These are phyloP conservation scores for Castanopsis chinensis DNA, from an alignment of 306 rosid genomes.

Conservation along the genomic window DNA sequence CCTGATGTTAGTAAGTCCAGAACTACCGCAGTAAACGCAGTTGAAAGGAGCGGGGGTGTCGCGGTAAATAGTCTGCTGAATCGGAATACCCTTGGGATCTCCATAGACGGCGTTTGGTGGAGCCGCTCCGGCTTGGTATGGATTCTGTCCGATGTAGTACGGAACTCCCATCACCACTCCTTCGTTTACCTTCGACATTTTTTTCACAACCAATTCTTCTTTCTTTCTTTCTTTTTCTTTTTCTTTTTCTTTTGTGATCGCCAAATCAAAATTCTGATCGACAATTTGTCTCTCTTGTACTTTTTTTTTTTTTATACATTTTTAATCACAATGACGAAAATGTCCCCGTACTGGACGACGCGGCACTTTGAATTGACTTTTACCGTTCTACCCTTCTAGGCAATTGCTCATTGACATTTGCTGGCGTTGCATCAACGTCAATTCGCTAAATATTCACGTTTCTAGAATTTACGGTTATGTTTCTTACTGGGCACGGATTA, in stretches of 20 bases:
- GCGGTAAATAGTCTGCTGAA: slow-evolving; percentile 73
- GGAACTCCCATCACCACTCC: slow-evolving; percentile 65
- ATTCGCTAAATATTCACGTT: neutral
- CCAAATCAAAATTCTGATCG: no score
- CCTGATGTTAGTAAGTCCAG: slow-evolving; percentile 59
- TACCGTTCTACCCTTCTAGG: neutral
- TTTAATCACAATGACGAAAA: no score
- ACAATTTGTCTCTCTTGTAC: neutral
- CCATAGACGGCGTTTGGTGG: slow-evolving; percentile 69
- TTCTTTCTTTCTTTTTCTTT: neutral
- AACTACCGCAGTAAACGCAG: slow-evolving; percentile 54
- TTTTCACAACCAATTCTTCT: neutral
- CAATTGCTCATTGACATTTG: neutral
- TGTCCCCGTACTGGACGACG: no score
- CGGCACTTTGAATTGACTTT: no score
- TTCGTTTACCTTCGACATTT: slow-evolving; percentile 42
- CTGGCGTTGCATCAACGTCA: neutral
- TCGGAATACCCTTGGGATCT: slow-evolving; percentile 74
- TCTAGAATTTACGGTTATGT: neutral
- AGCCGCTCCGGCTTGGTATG: slow-evolving; percentile 51
- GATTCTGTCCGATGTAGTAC: slow-evolving; percentile 38
- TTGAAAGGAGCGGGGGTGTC: slow-evolving; percentile 93
- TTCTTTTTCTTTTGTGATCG: no score
- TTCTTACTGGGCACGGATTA: no score
- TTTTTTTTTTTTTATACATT: no score